Evolutionary conservation across 2,329 filamentous ascomycete species (phyloP).

Genomic region (Penicillium hesseltinei): DNA sequence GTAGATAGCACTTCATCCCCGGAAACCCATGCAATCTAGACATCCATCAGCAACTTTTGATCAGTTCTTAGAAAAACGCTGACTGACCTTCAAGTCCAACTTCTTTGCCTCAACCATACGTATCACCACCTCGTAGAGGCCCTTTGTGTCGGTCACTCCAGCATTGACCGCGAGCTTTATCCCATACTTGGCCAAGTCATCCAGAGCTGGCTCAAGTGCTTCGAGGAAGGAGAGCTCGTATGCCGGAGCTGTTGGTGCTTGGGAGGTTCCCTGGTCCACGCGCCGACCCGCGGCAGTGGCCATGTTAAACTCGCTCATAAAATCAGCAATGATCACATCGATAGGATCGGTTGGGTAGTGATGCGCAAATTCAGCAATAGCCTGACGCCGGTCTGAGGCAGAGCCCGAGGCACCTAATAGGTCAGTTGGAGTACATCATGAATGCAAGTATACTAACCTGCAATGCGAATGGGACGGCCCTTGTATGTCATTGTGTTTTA

Average conservation of each 20-base stretch:
- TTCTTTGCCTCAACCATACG: slow-evolving; percentile 40
- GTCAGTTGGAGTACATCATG: background rate
- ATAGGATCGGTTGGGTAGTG: slow-evolving; percentile 42
- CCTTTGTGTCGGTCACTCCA: slow-evolving; percentile 44
- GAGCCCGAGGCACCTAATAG: slow-evolving; percentile 45
- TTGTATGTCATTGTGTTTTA: slow-evolving; percentile 17
- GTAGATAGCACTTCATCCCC: slow-evolving; percentile 47
- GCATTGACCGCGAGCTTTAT: slow-evolving; percentile 49
- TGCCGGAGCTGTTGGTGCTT: slow-evolving; percentile 35
- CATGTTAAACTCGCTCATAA: slow-evolving; percentile 55
- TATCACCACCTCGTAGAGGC: slow-evolving; percentile 40
- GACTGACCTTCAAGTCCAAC: slow-evolving; percentile 40
- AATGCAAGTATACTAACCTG: slow-evolving; percentile 14
- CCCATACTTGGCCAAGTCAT: slow-evolving; percentile 40
- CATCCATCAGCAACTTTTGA: background rate
- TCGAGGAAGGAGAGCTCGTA: slow-evolving; percentile 56
- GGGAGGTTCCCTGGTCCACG: slow-evolving; percentile 32
- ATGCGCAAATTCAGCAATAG: slow-evolving; percentile 43
- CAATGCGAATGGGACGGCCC: slow-evolving; percentile 24
- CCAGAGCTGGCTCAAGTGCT: slow-evolving; percentile 43
- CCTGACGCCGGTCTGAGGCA: slow-evolving; percentile 47
- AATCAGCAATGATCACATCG: slow-evolving; percentile 49
- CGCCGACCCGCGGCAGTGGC: slow-evolving; percentile 42
- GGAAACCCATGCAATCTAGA: slow-evolving; percentile 47
- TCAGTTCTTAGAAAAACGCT: no score